Evolutionary conservation across 2,329 filamentous ascomycete genomes (phyloP).

Genomic region (Chaetomiaceae sp.): DNA sequence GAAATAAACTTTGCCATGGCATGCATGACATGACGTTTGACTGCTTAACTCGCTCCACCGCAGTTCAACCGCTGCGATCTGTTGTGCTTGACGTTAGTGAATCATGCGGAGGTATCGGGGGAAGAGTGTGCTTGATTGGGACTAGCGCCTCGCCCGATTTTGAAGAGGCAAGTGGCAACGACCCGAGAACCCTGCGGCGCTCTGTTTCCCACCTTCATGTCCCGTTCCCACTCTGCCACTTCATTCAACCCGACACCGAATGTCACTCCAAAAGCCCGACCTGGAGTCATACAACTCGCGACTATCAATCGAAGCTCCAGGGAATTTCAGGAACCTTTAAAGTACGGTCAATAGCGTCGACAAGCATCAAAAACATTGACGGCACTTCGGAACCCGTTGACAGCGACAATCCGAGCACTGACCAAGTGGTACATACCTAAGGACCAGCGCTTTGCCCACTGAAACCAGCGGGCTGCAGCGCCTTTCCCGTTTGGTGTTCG

Average conservation of each 20-base stretch:
- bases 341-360: neutral
- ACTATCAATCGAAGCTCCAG: neutral
- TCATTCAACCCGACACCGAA: neutral
- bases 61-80: neutral
- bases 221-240: neutral
- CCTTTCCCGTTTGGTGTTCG: conserved; percentile 22
- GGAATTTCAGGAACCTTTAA: neutral
- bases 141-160: conserved; percentile 6
- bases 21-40: conserved; percentile 17
- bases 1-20: no score
- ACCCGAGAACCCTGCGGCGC: neutral
- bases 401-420: neutral
- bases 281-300: conserved; percentile 9
- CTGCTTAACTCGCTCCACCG: conserved; percentile 2
- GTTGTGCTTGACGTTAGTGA: no score
- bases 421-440: neutral
- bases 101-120: conserved; percentile 1
- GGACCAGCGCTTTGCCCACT: conserved; percentile 1
- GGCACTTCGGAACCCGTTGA: neutral
- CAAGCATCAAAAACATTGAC: neutral
- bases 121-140: neutral
- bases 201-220: neutral
- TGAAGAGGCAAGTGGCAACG: neutral
- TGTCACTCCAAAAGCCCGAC: neutral
- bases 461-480: conserved; percentile 15